These are phyloP conservation scores for Dactylella cylindrospora DNA, from an alignment of 2,329 filamentous ascomycete genomes.

Conservation along the genomic window DNA sequence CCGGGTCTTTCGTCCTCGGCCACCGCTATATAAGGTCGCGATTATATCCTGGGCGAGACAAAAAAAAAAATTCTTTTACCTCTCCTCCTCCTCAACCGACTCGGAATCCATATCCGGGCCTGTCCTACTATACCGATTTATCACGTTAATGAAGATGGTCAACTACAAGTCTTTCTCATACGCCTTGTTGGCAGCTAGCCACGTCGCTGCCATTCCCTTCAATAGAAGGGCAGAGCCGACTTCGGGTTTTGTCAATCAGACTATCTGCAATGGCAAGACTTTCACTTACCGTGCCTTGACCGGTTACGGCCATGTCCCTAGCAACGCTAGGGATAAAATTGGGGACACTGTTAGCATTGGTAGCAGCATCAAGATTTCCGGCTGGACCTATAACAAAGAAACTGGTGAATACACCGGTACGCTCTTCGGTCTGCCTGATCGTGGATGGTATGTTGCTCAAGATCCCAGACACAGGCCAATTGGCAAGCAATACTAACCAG, in stretches of 20 bases:
- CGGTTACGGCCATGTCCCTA: constrained; percentile 65
- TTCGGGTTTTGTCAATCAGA: constrained; percentile 53
- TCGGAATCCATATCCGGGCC: too few species aligned
- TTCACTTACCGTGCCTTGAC: constrained; percentile 69
- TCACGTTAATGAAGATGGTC: constrained; percentile 27
- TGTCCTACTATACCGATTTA: neutral
- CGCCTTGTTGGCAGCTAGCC: constrained; percentile 22
- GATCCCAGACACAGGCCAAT: neutral
- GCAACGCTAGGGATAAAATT: constrained; percentile 64
- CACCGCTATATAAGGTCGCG: constrained; percentile 7
- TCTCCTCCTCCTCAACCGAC: too few species aligned
- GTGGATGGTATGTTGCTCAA: constrained; percentile 61
- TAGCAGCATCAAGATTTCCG: constrained; percentile 65
- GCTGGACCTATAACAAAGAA: constrained; percentile 61
- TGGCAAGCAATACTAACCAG: constrained; percentile 6
- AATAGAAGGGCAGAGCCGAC: constrained; percentile 18
- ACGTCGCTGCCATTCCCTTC: constrained; percentile 28
- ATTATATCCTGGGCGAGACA: neutral
- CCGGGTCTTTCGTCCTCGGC: too few species aligned
- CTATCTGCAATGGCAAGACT: constrained; percentile 62
- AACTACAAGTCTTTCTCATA: constrained; percentile 29
- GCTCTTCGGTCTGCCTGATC: constrained; percentile 66
- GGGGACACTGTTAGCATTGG: constrained; percentile 71
- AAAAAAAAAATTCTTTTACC: too few species aligned
- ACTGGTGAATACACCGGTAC: constrained; percentile 62